Base-by-base conservation (phyloP, 352 stramenopile species). In the Nothophytophthora sp. region DNA sequence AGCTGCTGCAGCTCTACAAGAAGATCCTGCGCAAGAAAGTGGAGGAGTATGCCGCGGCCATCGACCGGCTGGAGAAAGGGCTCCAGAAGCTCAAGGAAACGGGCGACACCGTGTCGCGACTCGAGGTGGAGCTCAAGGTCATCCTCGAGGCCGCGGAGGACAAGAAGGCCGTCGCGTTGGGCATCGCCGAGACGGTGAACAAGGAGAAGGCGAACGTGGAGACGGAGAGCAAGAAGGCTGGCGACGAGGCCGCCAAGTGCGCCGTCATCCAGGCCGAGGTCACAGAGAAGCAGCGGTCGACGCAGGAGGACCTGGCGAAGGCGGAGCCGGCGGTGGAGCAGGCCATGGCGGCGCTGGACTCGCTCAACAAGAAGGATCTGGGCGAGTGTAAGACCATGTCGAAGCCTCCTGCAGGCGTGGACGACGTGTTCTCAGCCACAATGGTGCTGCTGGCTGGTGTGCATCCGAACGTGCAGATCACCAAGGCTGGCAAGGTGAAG, bases 341-440 rank as follows among this genome's bases (percentile, higher is more conserved):
- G 50, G 95, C 95, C n/a, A 98, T 98, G 92, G 92, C 95, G 49
- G 95, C 95, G 5, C 79, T 98, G 0, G 92, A 98, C 47, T 98
- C 94, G 16, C 70, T 98, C 38, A 98, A 98, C 74, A 97, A 98
- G 57, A 98, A 98, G 59, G 93, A 98, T 74, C 70, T 98, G 2
- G 92, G 91, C 37, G 92, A 98, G 51, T 98, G 93, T 77, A 98
- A 98, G 59, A 97, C 93, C 15, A 98, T 98, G 95, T 88, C 81
- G 34, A 98, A 98, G 57, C 94, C 94, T 30, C 95, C 95, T 15
- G 70, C 81, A 15, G 94, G 94, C 49, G 91, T 98, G 22, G 95
- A 98, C 55, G 95, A 98, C 43, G 90, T 98, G 51, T 98, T 98
- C 32, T 86, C 75, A 9, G 86, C 86, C 6, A 94, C 83, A 7